A percentile compares a stretch with the other conserved stretches of the same genome.
Evolutionary conservation across 352 stramenopile genomes (phyloP).

Genomic region (Pythium rhizo-oryzae): DNA sequence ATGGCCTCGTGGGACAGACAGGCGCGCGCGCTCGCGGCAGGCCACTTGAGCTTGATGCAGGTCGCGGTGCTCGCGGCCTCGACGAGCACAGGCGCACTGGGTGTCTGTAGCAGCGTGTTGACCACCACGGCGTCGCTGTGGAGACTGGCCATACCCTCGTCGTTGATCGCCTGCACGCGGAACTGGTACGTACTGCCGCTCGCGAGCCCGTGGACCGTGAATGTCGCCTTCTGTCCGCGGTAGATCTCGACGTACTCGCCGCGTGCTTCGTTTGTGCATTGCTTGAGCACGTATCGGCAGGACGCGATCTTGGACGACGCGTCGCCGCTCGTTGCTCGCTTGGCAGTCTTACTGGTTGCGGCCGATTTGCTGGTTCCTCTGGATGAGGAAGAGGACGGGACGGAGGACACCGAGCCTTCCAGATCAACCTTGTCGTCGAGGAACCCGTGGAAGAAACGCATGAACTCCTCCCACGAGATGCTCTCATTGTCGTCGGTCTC

Average conservation of each 20-base stretch:
- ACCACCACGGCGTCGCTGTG: constrained; percentile 77
- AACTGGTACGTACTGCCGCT: constrained; percentile 90
- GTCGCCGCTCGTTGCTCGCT: not conserved
- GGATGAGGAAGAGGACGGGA: not conserved
- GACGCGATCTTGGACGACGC: constrained; percentile 8
- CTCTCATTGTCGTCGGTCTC: constrained; percentile 90
- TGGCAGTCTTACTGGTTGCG: constrained; percentile 6
- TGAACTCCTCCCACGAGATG: constrained; percentile 88
- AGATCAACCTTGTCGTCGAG: constrained; percentile 40
- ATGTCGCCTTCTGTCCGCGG: constrained; percentile 59
- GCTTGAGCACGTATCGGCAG: constrained; percentile 86
- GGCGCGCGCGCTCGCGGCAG: constrained; percentile 38
- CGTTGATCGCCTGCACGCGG: constrained; percentile 83
- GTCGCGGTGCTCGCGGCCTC: constrained; percentile 29
- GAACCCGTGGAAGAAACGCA: constrained; percentile 71
- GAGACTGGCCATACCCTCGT: constrained; percentile 66
- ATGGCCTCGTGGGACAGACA: constrained; percentile 57
- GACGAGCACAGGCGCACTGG: constrained; percentile 44
- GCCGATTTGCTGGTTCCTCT: not conserved
- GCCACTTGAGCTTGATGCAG: constrained; percentile 60
- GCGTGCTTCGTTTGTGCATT: constrained; percentile 77
- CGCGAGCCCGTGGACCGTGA: constrained; percentile 79
- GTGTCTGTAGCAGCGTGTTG: constrained; percentile 85
- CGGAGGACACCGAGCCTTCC: constrained; percentile 15
- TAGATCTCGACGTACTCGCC: constrained; percentile 90